A percentile compares a stretch with the other conserved stretches of the same genome.
Evolutionary conservation across 2,329 filamentous ascomycete species (phyloP).

Genomic region (Nemania abortiva): DNA sequence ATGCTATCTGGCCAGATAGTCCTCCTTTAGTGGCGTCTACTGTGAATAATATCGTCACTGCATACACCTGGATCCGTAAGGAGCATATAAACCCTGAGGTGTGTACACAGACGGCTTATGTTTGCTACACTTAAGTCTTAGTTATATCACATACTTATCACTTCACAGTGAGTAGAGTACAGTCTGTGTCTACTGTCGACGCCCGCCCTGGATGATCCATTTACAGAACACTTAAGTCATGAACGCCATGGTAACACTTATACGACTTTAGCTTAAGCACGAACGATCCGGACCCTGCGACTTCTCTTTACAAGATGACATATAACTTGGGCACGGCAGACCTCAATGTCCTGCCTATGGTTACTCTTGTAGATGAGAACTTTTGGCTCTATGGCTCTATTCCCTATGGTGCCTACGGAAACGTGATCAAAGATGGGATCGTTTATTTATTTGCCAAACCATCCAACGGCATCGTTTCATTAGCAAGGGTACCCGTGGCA

Average conservation of each 20-base stretch:
- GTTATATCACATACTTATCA: slow-evolving; percentile 7
- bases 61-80: slow-evolving; percentile 47
- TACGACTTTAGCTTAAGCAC: slow-evolving; percentile 31
- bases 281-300: slow-evolving; percentile 39
- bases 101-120: neutral
- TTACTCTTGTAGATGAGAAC: slow-evolving; percentile 39
- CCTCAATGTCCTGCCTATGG: slow-evolving; percentile 39
- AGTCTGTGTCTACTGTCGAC: neutral
- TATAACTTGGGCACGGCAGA: slow-evolving; percentile 35
- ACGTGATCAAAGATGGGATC: slow-evolving; percentile 39
- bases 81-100: slow-evolving; percentile 38
- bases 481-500: slow-evolving; percentile 41
- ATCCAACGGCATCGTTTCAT: slow-evolving; percentile 34
- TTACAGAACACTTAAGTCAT: neutral
- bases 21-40: slow-evolving; percentile 42
- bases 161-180: slow-evolving; percentile 31
- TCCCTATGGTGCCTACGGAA: slow-evolving; percentile 43
- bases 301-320: slow-evolving; percentile 44
- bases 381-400: slow-evolving; percentile 43
- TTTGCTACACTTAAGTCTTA: neutral
- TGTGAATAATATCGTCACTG: slow-evolving; percentile 32
- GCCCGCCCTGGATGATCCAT: neutral
- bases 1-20: slow-evolving; percentile 45
- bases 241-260: slow-evolving; percentile 19
- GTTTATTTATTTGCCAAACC: slow-evolving; percentile 43